Conservation (phyloP, 306 rosid species). For the Acacia crassicarpa region DNA sequence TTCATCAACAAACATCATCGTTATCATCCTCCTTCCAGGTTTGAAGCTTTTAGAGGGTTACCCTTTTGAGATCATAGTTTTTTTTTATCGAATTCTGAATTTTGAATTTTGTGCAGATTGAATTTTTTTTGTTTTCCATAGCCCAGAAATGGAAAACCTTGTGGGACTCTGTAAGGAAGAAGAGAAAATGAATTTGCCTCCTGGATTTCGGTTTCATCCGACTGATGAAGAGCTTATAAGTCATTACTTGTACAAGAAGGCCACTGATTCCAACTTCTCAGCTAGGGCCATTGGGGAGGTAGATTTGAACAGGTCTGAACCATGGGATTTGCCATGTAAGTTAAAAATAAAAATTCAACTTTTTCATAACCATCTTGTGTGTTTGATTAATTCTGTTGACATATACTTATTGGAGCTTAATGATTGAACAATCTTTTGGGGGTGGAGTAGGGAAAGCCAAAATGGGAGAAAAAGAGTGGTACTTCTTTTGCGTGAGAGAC, state of each 20-base stretch:
- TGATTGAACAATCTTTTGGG: not conserved
- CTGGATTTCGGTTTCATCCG: slow-evolving; percentile 93
- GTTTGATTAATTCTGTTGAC: not conserved
- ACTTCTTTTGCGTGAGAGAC: slow-evolving; percentile 94
- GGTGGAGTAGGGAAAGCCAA: slow-evolving; percentile 72
- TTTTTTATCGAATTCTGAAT: not conserved
- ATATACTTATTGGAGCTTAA: not conserved
- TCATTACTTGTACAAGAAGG: slow-evolving; percentile 73
- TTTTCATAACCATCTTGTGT: not conserved
- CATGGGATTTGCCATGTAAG: slow-evolving; percentile 98
- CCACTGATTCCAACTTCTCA: slow-evolving; percentile 50
- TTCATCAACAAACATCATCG: not conserved
- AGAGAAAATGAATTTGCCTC: slow-evolving; percentile 69
- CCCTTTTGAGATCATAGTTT: not conserved
- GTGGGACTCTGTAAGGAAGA: slow-evolving; percentile 39
- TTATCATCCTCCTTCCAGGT: not conserved
- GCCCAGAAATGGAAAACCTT: slow-evolving; percentile 53
- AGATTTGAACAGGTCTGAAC: slow-evolving; percentile 91
- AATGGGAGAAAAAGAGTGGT: slow-evolving; percentile 97
- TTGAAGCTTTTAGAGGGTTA: not conserved
- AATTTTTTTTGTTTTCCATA: not conserved
- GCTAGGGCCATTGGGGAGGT: slow-evolving; percentile 92
- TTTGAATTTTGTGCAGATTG: not conserved
- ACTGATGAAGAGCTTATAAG: slow-evolving; percentile 97
- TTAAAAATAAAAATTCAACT: not conserved